Base-by-base conservation (phyloP, 805 yeast species). In the Cyberlindnera subsufficiens region DNA sequence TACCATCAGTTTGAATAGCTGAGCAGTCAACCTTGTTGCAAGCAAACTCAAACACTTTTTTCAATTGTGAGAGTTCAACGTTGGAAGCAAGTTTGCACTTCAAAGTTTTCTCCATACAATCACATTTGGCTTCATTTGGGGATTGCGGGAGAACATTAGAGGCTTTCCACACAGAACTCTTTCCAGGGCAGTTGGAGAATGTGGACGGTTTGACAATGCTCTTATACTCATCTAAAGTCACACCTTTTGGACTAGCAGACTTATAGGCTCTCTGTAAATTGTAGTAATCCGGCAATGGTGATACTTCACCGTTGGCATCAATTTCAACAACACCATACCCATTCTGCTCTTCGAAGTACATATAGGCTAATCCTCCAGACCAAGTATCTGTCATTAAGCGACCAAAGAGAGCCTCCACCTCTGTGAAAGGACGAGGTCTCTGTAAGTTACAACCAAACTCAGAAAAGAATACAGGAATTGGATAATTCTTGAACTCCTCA, bases 291-390 rank as follows among this genome's bases (percentile, higher is more conserved):
- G 68, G 66, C 60, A 81, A 66, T 42, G 85, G 77, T 20, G 67
- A 62, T 37, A 80, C 78, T 7, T 61, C 45, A 29, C 66, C 68
- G 42, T 62, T 58, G 40, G 62, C 59, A 37, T 41, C 46, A 46
- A 78, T 61, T 45, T 73, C 52, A 32, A 84, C 88, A 51, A 84
- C 78, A 53, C 95, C 91, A 58, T 81, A 84, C 54, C 80, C 64
- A 65, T 84, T 84, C 47, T 71, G 76, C 64, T 85, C 91, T 65
- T 85, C 78, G 67, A 79, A 85, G 66, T 80, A 85, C 91, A 84
- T 82, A 68, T 83, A 85, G 25, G 78, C 91, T 58, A 85, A 75
- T 55, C 91, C 95, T 52, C 95, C 93, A 35, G 91, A 84, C 93
- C 93, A 85, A 38, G 81, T 80, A 51, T 71, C 77, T 27, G 86